Evolutionary conservation across 164 flowering plant genomes (phyloP).

Genomic region (Magnolia sinica): DNA sequence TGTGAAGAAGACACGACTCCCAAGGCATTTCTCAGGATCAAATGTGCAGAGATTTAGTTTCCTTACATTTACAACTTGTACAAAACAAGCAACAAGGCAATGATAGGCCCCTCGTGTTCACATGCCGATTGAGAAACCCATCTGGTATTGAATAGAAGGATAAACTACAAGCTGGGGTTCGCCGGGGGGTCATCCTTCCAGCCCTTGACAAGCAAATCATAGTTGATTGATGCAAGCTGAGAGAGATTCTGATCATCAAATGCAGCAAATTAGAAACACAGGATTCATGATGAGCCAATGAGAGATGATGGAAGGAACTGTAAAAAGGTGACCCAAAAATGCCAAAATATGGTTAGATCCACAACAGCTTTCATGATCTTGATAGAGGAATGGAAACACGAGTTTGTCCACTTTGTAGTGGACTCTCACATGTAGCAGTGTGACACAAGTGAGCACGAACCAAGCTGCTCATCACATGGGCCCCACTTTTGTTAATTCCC

Average conservation of each 20-base stretch:
- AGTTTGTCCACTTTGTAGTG: neutral
- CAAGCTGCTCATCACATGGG: neutral
- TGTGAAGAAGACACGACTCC: too few relatives aligned
- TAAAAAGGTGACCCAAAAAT: neutral
- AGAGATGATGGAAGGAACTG: neutral
- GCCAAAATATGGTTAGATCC: neutral
- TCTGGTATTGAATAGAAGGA: neutral
- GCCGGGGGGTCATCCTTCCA: slow-evolving; percentile 68
- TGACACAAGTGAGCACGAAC: neutral
- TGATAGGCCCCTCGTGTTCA: neutral
- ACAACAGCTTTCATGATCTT: too few relatives aligned
- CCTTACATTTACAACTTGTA: slow-evolving; percentile 75
- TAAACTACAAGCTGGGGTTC: slow-evolving; percentile 33
- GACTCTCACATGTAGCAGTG: neutral
- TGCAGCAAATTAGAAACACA: neutral
- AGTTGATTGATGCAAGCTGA: slow-evolving; percentile 95
- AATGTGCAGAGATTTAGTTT: neutral
- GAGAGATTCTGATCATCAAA: slow-evolving; percentile 74
- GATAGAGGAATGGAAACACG: neutral
- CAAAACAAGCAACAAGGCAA: slow-evolving; percentile 18
- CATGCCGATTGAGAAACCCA: slow-evolving; percentile 7
- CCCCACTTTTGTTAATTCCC: neutral
- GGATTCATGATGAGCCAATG: neutral
- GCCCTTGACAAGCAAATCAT: slow-evolving; percentile 86
- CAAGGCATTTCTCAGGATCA: neutral